A percentile compares a stretch with the other conserved stretches of the same genome.
These are phyloP conservation scores for Diaporthe ilicicola DNA, from an alignment of 2,329 filamentous ascomycete species.

Conservation along the genomic window DNA sequence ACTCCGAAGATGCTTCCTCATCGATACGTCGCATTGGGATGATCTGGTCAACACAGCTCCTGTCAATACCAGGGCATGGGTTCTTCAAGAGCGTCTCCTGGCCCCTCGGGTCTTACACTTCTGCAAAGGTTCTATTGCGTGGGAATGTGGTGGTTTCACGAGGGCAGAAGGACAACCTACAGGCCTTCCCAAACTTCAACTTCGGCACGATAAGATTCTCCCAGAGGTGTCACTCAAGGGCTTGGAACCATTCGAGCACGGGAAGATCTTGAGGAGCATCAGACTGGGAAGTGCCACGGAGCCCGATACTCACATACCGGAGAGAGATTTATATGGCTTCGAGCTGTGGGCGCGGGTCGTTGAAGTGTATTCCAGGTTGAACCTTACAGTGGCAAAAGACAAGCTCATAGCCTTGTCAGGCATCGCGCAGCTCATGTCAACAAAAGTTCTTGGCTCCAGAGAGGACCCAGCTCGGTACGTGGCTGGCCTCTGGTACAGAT, in stretches of 20 bases:
- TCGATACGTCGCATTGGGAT: neutral
- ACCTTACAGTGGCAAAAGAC: slow-evolving; percentile 1
- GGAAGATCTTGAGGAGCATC: neutral
- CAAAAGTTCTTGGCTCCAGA: neutral
- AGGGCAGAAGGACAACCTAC: neutral
- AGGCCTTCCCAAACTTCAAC: neutral
- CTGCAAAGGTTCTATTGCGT: slow-evolving; percentile 31
- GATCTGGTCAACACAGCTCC: neutral
- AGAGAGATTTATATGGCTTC: neutral
- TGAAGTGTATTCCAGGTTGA: neutral
- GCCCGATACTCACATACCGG: neutral
- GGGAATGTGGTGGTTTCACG: slow-evolving; percentile 29
- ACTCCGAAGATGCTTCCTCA: neutral
- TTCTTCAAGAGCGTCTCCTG: slow-evolving; percentile 37
- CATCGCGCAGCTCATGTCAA: slow-evolving; percentile 17
- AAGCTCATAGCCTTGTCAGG: slow-evolving; percentile 31
- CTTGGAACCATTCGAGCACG: neutral
- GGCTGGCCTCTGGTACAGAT: neutral
- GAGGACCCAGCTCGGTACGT: slow-evolving; percentile 1
- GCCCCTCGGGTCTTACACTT: slow-evolving; percentile 37
- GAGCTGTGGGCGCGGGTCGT: slow-evolving; percentile 21
- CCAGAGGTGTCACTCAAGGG: neutral
- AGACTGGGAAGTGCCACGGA: neutral
- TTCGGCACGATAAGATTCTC: neutral
- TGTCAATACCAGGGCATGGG: slow-evolving; percentile 36